These are phyloP conservation scores for Aleurites moluccanus DNA, from an alignment of 441 rosid genomes.

Conservation along the genomic window DNA sequence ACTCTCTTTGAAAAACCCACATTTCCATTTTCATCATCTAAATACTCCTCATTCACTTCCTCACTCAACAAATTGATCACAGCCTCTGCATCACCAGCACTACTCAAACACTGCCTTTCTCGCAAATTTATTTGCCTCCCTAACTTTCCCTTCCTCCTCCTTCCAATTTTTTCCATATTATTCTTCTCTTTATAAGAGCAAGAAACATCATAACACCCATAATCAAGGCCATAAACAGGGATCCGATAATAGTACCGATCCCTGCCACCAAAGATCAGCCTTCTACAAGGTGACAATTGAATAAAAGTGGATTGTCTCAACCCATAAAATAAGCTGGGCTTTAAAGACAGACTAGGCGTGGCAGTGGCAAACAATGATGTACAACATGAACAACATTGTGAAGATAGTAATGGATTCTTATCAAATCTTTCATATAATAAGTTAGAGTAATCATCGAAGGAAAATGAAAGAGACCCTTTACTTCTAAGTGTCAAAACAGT, in stretches of 20 bases:
- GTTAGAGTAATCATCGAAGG: constrained; percentile 51
- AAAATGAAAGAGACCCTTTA: constrained; percentile 49
- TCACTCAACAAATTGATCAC: constrained; percentile 78
- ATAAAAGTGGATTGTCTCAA: constrained; percentile 71
- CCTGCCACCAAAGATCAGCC: constrained; percentile 46
- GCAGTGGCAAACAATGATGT: constrained; percentile 31
- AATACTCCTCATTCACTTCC: constrained; percentile 46
- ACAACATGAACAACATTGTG: constrained; percentile 37
- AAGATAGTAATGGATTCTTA: constrained; percentile 22
- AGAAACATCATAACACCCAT: constrained; percentile 44
- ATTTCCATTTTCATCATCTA: constrained; percentile 32
- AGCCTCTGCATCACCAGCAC: constrained; percentile 58
- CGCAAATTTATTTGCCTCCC: constrained; percentile 31
- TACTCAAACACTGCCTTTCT: constrained; percentile 37
- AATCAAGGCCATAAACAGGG: constrained; percentile 40
- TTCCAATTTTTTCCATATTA: constrained; percentile 31
- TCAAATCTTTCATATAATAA: constrained; percentile 50
- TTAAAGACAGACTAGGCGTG: constrained; percentile 33
- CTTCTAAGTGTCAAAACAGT: constrained; percentile 41
- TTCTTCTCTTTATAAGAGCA: constrained; percentile 33
- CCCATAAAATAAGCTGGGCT: constrained; percentile 55
- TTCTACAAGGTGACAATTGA: constrained; percentile 57
- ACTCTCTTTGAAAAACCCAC: constrained; percentile 38
- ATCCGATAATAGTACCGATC: constrained; percentile 29
- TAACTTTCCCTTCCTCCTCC: constrained; percentile 42